Evolutionary conservation across 2,329 filamentous ascomycete species (phyloP).

Genomic region (Arthroderma sp.): DNA sequence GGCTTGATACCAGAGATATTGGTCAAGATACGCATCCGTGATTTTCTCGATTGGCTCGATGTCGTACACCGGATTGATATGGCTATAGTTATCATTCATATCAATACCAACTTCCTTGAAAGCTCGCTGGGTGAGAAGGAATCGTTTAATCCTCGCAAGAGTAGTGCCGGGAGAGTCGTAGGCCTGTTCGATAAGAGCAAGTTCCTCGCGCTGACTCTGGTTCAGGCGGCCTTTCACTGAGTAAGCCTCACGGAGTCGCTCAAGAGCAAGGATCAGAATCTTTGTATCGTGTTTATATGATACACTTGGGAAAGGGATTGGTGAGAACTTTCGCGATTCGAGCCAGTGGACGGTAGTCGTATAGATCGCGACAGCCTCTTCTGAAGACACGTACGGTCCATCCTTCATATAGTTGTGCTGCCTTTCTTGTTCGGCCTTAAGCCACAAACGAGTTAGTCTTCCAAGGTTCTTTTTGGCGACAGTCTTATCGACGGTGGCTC

Average conservation of each 20-base stretch:
- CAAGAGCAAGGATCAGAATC: conserved; percentile 88
- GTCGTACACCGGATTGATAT: conserved; percentile 97
- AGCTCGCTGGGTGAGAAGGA: conserved; percentile 87
- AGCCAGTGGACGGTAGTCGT: conserved; percentile 98
- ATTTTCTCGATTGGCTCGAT: conserved; percentile 99
- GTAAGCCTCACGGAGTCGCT: conserved; percentile 87
- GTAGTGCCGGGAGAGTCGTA: conserved; percentile 97
- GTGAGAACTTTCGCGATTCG: conserved; percentile 94
- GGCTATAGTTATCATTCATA: conserved; percentile 99
- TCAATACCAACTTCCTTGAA: conserved; percentile 99
- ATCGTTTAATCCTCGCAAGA: conserved; percentile 90
- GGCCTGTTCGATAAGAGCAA: conserved; percentile 93
- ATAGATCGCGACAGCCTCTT: conserved; percentile 97
- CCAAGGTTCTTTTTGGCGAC: conserved; percentile 99
- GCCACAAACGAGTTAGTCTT: conserved; percentile 84
- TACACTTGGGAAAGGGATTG: conserved; percentile 95
- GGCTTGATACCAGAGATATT: conserved; percentile 98
- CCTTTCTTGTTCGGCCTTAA: conserved; percentile 95
- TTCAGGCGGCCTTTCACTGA: conserved; percentile 95
- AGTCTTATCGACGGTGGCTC: conserved; percentile 96
- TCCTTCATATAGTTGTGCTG: conserved; percentile 99
- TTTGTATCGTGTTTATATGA: conserved; percentile 99
- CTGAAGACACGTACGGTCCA: conserved; percentile 92
- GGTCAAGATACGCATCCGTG: conserved; percentile 94
- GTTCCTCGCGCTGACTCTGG: conserved; percentile 91